Evolutionary conservation across 352 stramenopile genomes (phyloP), one percentile per base, ranked within the genome.

Genomic region (Phytophthora ohioensis): DNA sequence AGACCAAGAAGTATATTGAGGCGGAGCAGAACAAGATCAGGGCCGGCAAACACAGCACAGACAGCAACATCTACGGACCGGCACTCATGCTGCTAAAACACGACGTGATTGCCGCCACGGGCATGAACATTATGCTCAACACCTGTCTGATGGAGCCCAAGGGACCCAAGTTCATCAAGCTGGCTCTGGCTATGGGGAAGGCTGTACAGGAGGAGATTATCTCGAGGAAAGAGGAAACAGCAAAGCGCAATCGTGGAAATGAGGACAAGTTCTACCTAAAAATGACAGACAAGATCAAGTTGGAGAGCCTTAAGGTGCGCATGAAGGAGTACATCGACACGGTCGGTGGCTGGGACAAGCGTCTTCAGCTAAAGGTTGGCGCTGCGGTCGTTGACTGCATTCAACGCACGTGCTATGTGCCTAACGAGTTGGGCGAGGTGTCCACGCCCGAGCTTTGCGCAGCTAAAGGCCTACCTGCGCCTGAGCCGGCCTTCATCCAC

Each of bases 331-430:
- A 94, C 43, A 72, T 92, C 54, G 81, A 96, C n/a, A 83, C 70
- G 6, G 84, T 91, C 7, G 90, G 88, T 13, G 79, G 80, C 11
- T 99, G 94, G 96, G 81, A 94, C 60, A 94, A 93, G 60, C 79
- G 87, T 10, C 71, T 96, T 9, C 93, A 97, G 68, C 81, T 97
- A 35, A 98, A 98, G 71, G 80, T 98, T 17, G 90, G 90, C n/a
- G 87, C 87, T 0, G 85, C 85, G 1, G 53, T 97, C 12, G 79
- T 97, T 4, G 87, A 95, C 36, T 86, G 82, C 51, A 87, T 97
- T 57, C 84, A 94, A 57, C 85, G 86, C 35, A 93, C 88, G 43
- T 95, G 87, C 63, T 91, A 88, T 48, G 76, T 91, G n/a, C 82
- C 85, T 0, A 77, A 81, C 17, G 53, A 65, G 6, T 71, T 36